phyloP scores from a whole-genome alignment of 768 basidiomycete species.

The Rhizopogon roseolus region DNA sequence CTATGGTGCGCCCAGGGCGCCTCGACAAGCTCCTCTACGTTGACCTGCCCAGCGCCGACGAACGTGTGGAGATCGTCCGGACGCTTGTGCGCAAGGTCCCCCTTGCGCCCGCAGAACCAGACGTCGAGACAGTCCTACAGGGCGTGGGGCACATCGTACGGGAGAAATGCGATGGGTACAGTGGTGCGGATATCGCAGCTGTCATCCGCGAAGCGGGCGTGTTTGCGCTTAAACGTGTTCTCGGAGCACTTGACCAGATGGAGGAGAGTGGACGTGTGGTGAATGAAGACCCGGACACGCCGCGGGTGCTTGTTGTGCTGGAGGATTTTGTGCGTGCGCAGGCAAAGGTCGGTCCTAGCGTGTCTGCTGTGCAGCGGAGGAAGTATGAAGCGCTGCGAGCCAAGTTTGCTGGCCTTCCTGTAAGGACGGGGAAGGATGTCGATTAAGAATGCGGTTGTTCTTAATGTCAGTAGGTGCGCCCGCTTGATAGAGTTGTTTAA shows the following conservation, averaged over 20 bases:
- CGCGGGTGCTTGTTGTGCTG: slow-evolving; percentile 43
- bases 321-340: slow-evolving; percentile 73
- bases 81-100: slow-evolving; percentile 75
- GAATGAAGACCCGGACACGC: slow-evolving; percentile 16
- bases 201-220: slow-evolving; percentile 89
- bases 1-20: slow-evolving; percentile 95
- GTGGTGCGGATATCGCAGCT: slow-evolving; percentile 87
- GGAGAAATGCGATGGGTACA: slow-evolving; percentile 78
- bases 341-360: slow-evolving; percentile 83
- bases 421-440: slow-evolving; percentile 37
- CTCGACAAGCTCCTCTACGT: slow-evolving; percentile 94
- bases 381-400: slow-evolving; percentile 78
- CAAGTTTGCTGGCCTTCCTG: slow-evolving; percentile 80
- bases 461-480: no score
- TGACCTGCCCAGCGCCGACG: slow-evolving; percentile 69
- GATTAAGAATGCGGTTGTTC: neutral
- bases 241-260: slow-evolving; percentile 66
- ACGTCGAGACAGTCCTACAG: slow-evolving; percentile 11
- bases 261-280: slow-evolving; percentile 22
- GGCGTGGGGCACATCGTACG: slow-evolving; percentile 45
- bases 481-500: no score
- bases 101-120: slow-evolving; percentile 34
- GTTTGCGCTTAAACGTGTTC: slow-evolving; percentile 61
- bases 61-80: slow-evolving; percentile 80
- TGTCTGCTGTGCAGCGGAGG: slow-evolving; percentile 70